Evolutionary conservation across 2,329 filamentous ascomycete genomes (phyloP).

Genomic region (Talaromyces rugulosus): DNA sequence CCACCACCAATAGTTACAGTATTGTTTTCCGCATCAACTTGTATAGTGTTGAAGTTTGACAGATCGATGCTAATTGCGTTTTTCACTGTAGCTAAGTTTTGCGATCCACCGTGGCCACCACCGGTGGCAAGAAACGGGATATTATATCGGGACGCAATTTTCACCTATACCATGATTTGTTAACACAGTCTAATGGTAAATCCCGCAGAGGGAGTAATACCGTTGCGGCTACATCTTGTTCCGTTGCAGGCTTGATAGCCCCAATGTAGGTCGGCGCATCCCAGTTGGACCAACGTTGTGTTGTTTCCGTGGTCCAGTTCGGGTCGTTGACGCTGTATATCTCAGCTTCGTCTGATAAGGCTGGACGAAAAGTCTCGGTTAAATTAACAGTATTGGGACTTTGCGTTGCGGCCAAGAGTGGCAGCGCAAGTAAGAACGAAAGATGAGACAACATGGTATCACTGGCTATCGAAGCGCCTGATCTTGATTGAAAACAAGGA

Average conservation of each 20-base stretch:
- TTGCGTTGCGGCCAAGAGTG: slow-evolving; percentile 1
- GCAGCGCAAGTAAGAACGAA: not conserved
- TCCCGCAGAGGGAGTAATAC: not conserved
- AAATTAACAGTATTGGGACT: not conserved
- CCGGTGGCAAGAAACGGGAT: slow-evolving; percentile 12
- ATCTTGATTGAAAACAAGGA: not conserved
- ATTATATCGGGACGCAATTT: slow-evolving; percentile 8
- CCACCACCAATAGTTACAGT: slow-evolving; percentile 25
- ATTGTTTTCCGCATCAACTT: slow-evolving; percentile 19
- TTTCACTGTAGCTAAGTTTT: slow-evolving; percentile 12
- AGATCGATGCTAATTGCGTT: slow-evolving; percentile 30
- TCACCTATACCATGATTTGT: not conserved
- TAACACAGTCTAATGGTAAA: not conserved
- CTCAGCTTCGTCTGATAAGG: slow-evolving; percentile 4
- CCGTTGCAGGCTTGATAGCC: slow-evolving; percentile 9
- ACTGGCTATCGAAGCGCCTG: not conserved
- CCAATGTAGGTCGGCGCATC: slow-evolving; percentile 8
- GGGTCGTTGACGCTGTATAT: not conserved
- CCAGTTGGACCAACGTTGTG: slow-evolving; percentile 7
- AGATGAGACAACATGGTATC: not conserved
- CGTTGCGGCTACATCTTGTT: slow-evolving; percentile 5
- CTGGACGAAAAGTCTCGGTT: not conserved
- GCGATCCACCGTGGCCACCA: slow-evolving; percentile 6
- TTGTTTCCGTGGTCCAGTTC: slow-evolving; percentile 4
- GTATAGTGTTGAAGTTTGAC: slow-evolving; percentile 23